Evolutionary conservation across 2,329 filamentous ascomycete genomes (phyloP).

Genomic region (Diaporthe eres): DNA sequence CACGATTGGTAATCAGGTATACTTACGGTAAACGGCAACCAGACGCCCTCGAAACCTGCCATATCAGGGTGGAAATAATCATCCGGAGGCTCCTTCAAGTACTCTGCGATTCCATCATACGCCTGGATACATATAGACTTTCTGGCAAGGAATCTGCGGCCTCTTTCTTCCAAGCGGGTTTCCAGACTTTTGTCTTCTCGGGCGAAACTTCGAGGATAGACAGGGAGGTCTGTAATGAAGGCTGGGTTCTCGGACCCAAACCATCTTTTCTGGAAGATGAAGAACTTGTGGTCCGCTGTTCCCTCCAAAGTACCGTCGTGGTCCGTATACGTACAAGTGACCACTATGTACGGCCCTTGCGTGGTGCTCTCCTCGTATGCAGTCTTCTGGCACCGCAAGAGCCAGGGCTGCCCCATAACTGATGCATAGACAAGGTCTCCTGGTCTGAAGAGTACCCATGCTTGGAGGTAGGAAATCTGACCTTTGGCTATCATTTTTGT

Average conservation of each 20-base stretch:
- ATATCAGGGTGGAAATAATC: not conserved
- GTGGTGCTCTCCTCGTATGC: not conserved
- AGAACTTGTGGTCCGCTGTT: not conserved
- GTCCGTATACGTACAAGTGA: not conserved
- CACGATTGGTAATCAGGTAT: not conserved
- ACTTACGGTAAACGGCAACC: conserved; percentile 4
- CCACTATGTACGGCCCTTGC: not conserved
- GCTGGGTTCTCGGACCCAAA: conserved; percentile 12
- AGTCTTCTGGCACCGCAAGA: conserved; percentile 11
- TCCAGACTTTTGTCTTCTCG: not conserved
- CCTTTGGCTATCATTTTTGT: not conserved
- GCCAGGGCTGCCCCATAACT: not conserved
- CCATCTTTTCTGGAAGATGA: conserved; percentile 1
- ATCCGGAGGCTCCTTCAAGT: not conserved
- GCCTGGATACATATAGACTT: not conserved
- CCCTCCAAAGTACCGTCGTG: conserved; percentile 10
- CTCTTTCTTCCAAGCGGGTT: not conserved
- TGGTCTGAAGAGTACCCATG: conserved; percentile 5
- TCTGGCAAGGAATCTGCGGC: not conserved
- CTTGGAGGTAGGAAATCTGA: conserved; percentile 1
- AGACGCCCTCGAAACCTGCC: not conserved
- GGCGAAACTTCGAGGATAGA: not conserved
- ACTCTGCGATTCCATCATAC: conserved; percentile 7
- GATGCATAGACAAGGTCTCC: not conserved
- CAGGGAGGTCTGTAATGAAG: not conserved